A percentile compares a stretch with the other conserved stretches of the same genome.
Conservation (phyloP, 805 yeast species). For the Spathaspora passalidarum region DNA sequence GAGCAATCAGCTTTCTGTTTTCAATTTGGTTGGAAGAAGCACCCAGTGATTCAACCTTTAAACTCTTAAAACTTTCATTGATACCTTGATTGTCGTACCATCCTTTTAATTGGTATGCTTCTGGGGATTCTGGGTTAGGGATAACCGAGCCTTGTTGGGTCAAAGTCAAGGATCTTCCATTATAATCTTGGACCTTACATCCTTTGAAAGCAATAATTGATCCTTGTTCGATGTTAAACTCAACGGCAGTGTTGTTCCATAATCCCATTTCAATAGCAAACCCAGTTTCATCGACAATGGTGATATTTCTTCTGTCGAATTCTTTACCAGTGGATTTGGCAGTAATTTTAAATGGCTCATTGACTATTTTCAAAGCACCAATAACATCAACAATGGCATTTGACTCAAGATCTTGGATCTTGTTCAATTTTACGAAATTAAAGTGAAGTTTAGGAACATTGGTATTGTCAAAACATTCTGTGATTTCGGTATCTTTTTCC, state of each 20-base stretch:
- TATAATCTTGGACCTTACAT: slow-evolving; percentile 82
- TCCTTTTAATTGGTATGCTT: slow-evolving; percentile 84
- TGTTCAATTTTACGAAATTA: slow-evolving; percentile 67
- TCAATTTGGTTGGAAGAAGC: slow-evolving; percentile 38
- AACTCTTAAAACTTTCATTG: slow-evolving; percentile 54
- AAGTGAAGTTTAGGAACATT: slow-evolving; percentile 79
- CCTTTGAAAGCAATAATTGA: slow-evolving; percentile 91
- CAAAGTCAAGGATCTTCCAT: slow-evolving; percentile 79
- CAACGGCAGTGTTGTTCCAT: slow-evolving; percentile 87
- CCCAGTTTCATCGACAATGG: slow-evolving; percentile 81
- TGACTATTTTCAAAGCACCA: slow-evolving; percentile 78
- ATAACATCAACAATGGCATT: slow-evolving; percentile 80
- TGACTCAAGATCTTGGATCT: slow-evolving; percentile 63
- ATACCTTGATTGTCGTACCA: slow-evolving; percentile 89
- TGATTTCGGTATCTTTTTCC: slow-evolving; percentile 75
- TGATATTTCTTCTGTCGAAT: slow-evolving; percentile 86
- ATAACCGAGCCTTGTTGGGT: slow-evolving; percentile 73
- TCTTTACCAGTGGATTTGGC: slow-evolving; percentile 88
- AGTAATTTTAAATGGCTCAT: slow-evolving; percentile 71
- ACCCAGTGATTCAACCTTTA: slow-evolving; percentile 55
- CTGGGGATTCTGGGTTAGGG: slow-evolving; percentile 84
- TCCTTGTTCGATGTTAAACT: slow-evolving; percentile 69
- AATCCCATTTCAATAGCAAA: slow-evolving; percentile 75
- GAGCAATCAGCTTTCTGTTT: slow-evolving; percentile 63
- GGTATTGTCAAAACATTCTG: slow-evolving; percentile 56